Base-by-base conservation (phyloP, 257 asterid species). In the Capsicum chinense region DNA sequence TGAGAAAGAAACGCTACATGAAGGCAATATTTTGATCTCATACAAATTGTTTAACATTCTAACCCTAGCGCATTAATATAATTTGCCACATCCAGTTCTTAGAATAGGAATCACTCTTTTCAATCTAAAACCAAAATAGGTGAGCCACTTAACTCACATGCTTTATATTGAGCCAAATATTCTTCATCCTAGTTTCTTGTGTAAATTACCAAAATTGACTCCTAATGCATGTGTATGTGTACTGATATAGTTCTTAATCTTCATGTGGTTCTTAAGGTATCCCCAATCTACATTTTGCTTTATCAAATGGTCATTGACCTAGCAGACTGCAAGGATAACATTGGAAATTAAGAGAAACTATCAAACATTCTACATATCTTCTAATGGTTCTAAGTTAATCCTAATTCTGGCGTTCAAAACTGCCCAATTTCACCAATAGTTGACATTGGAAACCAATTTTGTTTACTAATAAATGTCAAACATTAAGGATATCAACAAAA, bases 81-180 rank as follows among this genome's bases (percentile, higher is more conserved):
- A 33, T 21, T 12, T 13, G n/a, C 21, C 63, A 78, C 66, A 57
- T 78, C 50, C 66, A 78, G 82, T 15, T 78, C 81, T 39, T 26
- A 52, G 81, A 78, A 50, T 74, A 47, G 58, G 47, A 74, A 62
- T 54, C 82, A 33, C 26, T 78, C 21, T 54, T 54, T 54, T 78
- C 82, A 78, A 64, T 54, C 50, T 35, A 64, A 78, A 78, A 78
- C 33, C 64, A 17, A 35, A 78, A 78, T 78, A 78, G 82, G 64
- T 76, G 81, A 76, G 15, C 14, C 44, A 52, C 47, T 54, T 78
- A 26, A 54, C 64, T 54, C 33, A 78, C 66, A 15, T 54, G 64
- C 66, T 54, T 78, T 33, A 54, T 33, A 56, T 26, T 52, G 64
- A 54, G 63, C 21, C 3, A 33, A 78, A 54, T 26, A 76, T 76